A percentile compares a stretch with the other conserved stretches of the same genome.
phyloP scores from a whole-genome alignment of 352 stramenopile genomes.

The Phytophthora megakarya region DNA sequence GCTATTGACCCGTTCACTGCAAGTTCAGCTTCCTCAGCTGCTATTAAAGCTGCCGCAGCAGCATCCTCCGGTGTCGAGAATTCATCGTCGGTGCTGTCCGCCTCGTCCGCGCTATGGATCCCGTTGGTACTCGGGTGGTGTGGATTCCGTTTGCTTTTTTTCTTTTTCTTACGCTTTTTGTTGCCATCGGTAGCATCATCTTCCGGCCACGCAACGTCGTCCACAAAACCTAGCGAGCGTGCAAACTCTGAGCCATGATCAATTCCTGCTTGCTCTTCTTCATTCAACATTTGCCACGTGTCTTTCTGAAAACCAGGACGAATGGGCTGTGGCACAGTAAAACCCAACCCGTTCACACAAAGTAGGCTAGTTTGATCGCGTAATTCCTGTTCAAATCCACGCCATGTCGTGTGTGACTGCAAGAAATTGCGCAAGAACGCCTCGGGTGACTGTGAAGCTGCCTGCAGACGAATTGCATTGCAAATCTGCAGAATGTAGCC shows the following conservation, averaged over 20 bases:
- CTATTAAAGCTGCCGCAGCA: conserved; percentile 33
- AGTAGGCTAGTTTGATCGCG: conserved; percentile 54
- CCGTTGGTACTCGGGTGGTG: conserved; percentile 22
- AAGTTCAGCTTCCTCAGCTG: conserved; percentile 34
- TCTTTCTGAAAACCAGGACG: conserved; percentile 65
- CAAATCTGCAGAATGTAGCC: conserved; percentile 90
- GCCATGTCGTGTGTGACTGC: conserved; percentile 87
- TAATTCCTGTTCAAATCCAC: conserved; percentile 73
- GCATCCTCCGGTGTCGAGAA: conserved; percentile 35
- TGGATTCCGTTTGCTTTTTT: conserved; percentile 53
- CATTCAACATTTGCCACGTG: conserved; percentile 67
- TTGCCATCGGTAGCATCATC: conserved; percentile 48
- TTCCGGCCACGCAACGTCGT: conserved; percentile 85
- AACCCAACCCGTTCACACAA: conserved; percentile 72
- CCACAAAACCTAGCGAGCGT: conserved; percentile 77
- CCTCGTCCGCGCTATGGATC: conserved; percentile 22
- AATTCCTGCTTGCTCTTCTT: conserved; percentile 63
- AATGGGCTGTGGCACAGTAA: conserved; percentile 73
- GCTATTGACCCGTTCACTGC: conserved; percentile 32
- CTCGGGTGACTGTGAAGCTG: conserved; percentile 85
- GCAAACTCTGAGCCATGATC: conserved; percentile 86
- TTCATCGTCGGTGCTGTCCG: conserved; percentile 31
- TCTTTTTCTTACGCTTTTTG: conserved; percentile 87
- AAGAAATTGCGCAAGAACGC: conserved; percentile 91
- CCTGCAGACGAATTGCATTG: conserved; percentile 89